These are phyloP conservation scores for Gaillardinia entomophila DNA, from an alignment of 805 yeast species.

Conservation along the genomic window DNA sequence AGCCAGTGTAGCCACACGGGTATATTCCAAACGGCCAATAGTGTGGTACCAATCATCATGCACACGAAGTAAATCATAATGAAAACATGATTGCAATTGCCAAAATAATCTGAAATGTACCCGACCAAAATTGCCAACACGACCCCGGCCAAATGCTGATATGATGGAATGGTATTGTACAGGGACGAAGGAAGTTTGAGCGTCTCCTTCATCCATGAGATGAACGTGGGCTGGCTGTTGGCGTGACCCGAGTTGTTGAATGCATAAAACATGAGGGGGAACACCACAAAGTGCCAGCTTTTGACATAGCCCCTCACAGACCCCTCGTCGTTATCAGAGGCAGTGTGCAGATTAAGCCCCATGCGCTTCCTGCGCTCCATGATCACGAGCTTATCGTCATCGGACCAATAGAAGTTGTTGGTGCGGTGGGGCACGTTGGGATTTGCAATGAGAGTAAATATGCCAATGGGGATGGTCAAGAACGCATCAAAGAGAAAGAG, in stretches of 20 bases:
- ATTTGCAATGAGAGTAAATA: constrained; percentile 37
- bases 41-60: constrained; percentile 36
- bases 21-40: constrained; percentile 44
- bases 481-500: constrained; percentile 43
- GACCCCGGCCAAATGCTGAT: constrained; percentile 33
- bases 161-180: constrained; percentile 39
- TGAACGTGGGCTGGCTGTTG: constrained; percentile 35
- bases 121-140: constrained; percentile 28
- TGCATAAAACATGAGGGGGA: constrained; percentile 27
- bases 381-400: constrained; percentile 28
- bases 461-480: constrained; percentile 28
- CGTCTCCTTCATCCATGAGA: constrained; percentile 39
- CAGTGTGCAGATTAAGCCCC: too few relatives aligned
- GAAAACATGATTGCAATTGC: constrained; percentile 36
- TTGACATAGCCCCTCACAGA: too few relatives aligned
- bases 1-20: constrained; percentile 47
- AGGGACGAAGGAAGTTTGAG: constrained; percentile 22
- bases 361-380: constrained; percentile 11
- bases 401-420: constrained; percentile 36
- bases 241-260: constrained; percentile 31
- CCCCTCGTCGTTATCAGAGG: too few relatives aligned
- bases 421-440: constrained; percentile 44
- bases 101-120: constrained; percentile 29
- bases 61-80: constrained; percentile 32
- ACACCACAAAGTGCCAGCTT: too few relatives aligned